Evolutionary conservation across 2,329 filamentous ascomycete genomes (phyloP), one percentile per base, ranked within the genome.

Genomic region (Aspergillus alliaceus): DNA sequence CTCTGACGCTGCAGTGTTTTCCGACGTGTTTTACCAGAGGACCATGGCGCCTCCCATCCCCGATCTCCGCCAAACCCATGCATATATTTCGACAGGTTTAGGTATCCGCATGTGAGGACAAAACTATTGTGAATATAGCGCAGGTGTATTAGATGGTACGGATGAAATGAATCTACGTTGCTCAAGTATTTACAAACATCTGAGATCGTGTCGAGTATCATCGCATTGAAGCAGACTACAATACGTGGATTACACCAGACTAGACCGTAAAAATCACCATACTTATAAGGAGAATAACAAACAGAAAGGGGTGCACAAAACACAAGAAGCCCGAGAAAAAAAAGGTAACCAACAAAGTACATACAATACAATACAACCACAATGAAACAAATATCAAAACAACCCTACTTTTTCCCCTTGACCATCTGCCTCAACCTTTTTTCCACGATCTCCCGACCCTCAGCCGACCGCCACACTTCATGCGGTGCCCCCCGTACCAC

Each of bases 401-500:
- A 40, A 40, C 3, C 12, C 29, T 18, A 34, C 58, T 51, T 53
- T 56, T 66, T 39, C 54, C 49, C 58, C 53, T 59, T 62, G 42
- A 93, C 84, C 61, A 97, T 71, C 70, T 92, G 80, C 61, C 79
- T 82, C 66, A 98, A 75, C 65, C 91, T 85, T 80, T 89, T 90
- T 79, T 96, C 93, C 74, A 98, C 87, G 47, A 86, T 75, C 51
- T 85, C 76, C 54, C 90, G 82, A 0, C 93, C 93, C 48, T 92
- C 84, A 2, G 81, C 72, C 3, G 88, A 91, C 65, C 78, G 79
- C 95, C 95, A 99, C 0, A 98, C 88, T 71, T 93, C 84, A 72
- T 96, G 91, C 5, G 92, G 90, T 3, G 93, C 92, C 60, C 88
- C 84, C 56, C 90, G 85, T 11, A 97, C 91, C 52, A 96, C 84